phyloP scores from a whole-genome alignment of 768 basidiomycete genomes.

The Boletus patriciae region DNA sequence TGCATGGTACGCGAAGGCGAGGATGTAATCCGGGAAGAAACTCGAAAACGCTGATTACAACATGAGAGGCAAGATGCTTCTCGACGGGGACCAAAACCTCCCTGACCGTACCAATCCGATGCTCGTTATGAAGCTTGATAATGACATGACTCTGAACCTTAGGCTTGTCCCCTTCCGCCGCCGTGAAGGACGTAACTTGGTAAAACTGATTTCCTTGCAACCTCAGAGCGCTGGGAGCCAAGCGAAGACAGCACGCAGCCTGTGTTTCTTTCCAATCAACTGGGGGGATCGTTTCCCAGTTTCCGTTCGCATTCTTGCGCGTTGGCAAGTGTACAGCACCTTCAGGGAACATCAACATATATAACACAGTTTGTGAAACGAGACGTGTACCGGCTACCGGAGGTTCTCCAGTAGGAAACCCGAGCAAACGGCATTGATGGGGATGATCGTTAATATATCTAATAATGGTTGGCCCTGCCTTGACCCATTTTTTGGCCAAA shows the following conservation, averaged over 20 bases:
- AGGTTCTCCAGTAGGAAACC: no score
- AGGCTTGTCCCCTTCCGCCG: not conserved
- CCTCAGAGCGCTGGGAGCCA: no score
- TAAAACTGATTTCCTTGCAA: not conserved
- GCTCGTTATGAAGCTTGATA: not conserved
- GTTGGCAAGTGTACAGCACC: not conserved
- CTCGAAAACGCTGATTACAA: not conserved
- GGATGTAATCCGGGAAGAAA: constrained; percentile 2
- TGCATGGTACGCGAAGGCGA: not conserved
- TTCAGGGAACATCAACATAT: not conserved
- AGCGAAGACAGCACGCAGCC: not conserved
- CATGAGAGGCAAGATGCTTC: not conserved
- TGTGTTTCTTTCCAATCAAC: not conserved
- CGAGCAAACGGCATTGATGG: no score
- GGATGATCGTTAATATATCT: no score
- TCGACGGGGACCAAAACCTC: constrained; percentile 2
- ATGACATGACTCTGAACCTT: not conserved
- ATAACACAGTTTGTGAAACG: no score
- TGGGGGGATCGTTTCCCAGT: not conserved
- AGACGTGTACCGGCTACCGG: not conserved
- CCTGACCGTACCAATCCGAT: not conserved
- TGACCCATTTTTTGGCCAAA: no score
- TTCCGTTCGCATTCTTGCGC: not conserved
- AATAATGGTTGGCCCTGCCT: no score
- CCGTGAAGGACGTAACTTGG: not conserved